Evolutionary conservation across 73 alveolate genomes (phyloP), one percentile per base, ranked within the genome.

Genomic region (Diophrys appendiculata): DNA sequence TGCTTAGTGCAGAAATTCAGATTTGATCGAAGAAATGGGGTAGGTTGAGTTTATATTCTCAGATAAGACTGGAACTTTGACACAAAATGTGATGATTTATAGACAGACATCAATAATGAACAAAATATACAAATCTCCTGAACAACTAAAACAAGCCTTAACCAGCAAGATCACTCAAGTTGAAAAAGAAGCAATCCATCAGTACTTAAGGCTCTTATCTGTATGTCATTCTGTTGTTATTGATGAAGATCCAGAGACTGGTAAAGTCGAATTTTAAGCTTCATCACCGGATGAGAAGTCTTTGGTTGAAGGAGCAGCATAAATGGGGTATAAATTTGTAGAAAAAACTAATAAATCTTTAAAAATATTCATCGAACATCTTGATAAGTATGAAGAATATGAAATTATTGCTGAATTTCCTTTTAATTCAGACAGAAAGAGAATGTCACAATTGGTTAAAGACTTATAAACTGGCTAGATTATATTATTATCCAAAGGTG

Each of bases 51-150:
- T 97, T 87, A 92, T 98, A 23, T 98, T 98, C 74, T 91, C 98
- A 18, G 99, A 98, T 89, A 98, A 98, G 89, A 98, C 99, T 0
- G 99, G 99, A 23, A 98, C 99, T 33, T 90, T 98, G 55, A 98
- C 99, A 1, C 88, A 93, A 72, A 98, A 98, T 88, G 92, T 87
- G 80, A 98, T 98, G 99, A 98, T 92, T 32, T 97, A 97, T 64
- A 95, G 93, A 71, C 93, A 95, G 78, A 92, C 99, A 79, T 88
- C 96, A 68, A 92, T 91, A 52, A 80, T 82, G 28, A 97, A 97
- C 30, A 78, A 71, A 73, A 84, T 83, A 67, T 90, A 87, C 80
- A 96, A 97, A 33, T 81, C 86, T 69, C 86, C 69, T 77, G 83
- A 73, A 87, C 90, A 0, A 88, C n/a, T n/a, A n/a, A n/a, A n/a